phyloP scores from a whole-genome alignment of 2,329 filamentous ascomycete genomes.

The Xylariaceae sp. region DNA sequence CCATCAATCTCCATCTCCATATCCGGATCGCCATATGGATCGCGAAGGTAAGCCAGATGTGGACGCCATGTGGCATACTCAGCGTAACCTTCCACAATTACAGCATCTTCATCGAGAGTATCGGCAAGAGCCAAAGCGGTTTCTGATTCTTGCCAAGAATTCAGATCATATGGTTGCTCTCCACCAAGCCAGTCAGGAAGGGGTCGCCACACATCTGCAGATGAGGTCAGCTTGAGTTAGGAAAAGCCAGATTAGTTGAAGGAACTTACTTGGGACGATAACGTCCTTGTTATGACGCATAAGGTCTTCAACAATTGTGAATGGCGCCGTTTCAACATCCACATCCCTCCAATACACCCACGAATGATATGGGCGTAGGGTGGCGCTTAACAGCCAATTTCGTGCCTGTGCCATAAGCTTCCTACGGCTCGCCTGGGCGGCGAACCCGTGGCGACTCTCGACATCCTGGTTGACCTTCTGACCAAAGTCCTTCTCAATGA shows the following conservation, averaged over 20 bases:
- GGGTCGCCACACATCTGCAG: conserved; percentile 92
- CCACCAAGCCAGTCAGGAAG: conserved; percentile 98
- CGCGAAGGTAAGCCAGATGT: conserved; percentile 93
- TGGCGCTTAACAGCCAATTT: conserved; percentile 95
- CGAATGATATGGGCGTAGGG: conserved; percentile 90
- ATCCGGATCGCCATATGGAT: conserved; percentile 96
- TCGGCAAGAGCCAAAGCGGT: conserved; percentile 93
- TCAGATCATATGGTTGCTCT: conserved; percentile 97
- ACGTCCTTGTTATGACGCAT: conserved; percentile 99
- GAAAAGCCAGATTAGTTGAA: background rate
- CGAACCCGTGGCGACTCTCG: conserved; percentile 96
- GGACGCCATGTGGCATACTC: conserved; percentile 99
- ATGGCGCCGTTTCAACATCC: conserved; percentile 95
- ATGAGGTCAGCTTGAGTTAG: background rate
- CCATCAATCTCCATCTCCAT: conserved; percentile 99
- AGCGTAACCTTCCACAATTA: conserved; percentile 98
- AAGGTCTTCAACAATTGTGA: conserved; percentile 94
- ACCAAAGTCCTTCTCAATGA: conserved; percentile 98
- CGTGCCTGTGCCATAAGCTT: conserved; percentile 98
- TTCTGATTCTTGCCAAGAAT: conserved; percentile 99
- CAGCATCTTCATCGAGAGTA: conserved; percentile 94
- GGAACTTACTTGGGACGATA: conserved; percentile 89
- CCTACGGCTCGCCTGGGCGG: conserved; percentile 88
- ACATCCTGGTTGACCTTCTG: conserved; percentile 98
- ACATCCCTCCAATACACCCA: conserved; percentile 99